Percentiles rank a stretch among this genome's conserved stretches.
phyloP scores from a whole-genome alignment of 2,329 filamentous ascomycete genomes.

The Xylariales sp. region DNA sequence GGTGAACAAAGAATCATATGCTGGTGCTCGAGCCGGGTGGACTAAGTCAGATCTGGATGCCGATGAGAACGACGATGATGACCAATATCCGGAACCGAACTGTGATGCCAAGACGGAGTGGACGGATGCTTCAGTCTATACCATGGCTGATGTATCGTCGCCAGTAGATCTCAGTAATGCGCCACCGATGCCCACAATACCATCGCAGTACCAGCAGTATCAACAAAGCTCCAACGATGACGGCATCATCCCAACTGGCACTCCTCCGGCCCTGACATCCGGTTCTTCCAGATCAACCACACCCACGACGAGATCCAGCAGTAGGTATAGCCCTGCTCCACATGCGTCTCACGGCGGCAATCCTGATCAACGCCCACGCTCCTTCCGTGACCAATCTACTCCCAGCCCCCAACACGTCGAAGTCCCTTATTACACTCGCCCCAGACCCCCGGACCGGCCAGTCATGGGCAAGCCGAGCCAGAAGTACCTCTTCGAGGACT shows the following conservation, averaged over 20 bases:
- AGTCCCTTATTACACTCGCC: not conserved
- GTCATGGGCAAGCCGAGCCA: not conserved
- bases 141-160: not conserved
- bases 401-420: not conserved
- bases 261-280: not conserved
- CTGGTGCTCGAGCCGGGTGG: not conserved
- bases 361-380: too few relatives aligned
- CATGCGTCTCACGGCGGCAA: too few relatives aligned
- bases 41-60: not conserved
- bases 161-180: not conserved
- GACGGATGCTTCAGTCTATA: not conserved
- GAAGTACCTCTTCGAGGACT: conserved; percentile 12
- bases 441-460: too few relatives aligned
- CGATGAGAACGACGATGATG: not conserved
- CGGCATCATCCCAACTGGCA: not conserved
- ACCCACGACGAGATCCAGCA: too few relatives aligned
- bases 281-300: too few relatives aligned
- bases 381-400: too few relatives aligned
- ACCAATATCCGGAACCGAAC: too few relatives aligned
- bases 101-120: not conserved
- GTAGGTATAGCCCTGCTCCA: too few relatives aligned
- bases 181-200: conserved; percentile 1
- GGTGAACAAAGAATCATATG: not conserved
- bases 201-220: not conserved
- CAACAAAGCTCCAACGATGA: too few relatives aligned